phyloP scores from a whole-genome alignment of 129 eudicot species.

The Scalesia atractyloides region DNA sequence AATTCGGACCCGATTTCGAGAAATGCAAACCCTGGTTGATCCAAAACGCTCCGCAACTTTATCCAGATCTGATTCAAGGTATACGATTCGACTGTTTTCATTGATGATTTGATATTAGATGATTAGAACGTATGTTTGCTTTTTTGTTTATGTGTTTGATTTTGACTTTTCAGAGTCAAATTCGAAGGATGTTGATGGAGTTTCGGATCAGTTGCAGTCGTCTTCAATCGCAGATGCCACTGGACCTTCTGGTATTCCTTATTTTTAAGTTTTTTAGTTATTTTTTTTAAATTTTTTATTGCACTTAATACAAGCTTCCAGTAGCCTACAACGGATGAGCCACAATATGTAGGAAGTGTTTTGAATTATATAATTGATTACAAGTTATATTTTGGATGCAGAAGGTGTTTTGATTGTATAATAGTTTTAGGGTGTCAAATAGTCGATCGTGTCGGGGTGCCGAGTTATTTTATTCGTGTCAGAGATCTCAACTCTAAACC shows the following conservation, averaged over 20 bases:
- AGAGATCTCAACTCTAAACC: too few species aligned
- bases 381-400: background rate
- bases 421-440: background rate
- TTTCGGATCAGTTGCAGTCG: constrained; percentile 69
- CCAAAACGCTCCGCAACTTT: constrained; percentile 66
- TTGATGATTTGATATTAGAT: background rate
- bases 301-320: background rate
- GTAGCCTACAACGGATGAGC: background rate
- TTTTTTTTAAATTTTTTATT: background rate
- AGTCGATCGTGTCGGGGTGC: too few species aligned
- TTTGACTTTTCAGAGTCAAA: constrained; percentile 30
- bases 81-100: background rate
- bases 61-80: constrained; percentile 87
- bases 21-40: constrained; percentile 97
- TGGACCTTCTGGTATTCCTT: constrained; percentile 42
- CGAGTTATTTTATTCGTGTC: too few species aligned
- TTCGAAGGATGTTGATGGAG: constrained; percentile 65
- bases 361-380: background rate
- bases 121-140: background rate
- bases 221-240: constrained; percentile 54
- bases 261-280: background rate
- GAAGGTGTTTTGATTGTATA: background rate
- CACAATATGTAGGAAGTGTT: background rate
- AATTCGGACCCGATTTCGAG: constrained; percentile 88
- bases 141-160: background rate